A percentile compares a stretch with the other conserved stretches of the same genome.
Conservation (phyloP, 106 monocot species). For the Hemerocallis citrina region DNA sequence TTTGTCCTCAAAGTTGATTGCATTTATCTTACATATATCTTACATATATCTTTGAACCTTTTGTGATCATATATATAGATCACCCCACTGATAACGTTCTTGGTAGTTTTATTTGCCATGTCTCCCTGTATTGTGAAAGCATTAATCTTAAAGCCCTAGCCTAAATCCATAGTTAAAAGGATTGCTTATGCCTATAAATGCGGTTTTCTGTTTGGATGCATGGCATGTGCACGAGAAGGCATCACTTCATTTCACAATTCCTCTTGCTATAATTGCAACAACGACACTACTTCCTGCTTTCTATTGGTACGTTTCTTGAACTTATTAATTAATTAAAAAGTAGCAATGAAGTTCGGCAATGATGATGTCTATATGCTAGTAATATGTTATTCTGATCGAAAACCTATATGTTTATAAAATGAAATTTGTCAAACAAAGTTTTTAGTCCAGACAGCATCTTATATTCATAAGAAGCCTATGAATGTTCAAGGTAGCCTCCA, state of each 20-base stretch:
- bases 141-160: constrained; percentile 60
- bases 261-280: constrained; percentile 64
- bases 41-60: constrained; percentile 20
- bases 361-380: no score
- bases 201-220: constrained; percentile 94
- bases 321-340: no score
- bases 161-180: constrained; percentile 72
- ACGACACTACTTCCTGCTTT: constrained; percentile 78
- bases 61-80: constrained; percentile 48
- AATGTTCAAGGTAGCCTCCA: no score
- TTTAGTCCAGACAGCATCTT: no score
- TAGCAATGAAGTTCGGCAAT: no score
- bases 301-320: constrained; percentile 50
- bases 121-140: constrained; percentile 72
- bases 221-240: constrained; percentile 99
- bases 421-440: no score
- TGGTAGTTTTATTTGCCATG: constrained; percentile 73
- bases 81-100: constrained; percentile 61
- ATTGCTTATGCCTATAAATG: constrained; percentile 84
- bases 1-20: neutral
- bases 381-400: no score
- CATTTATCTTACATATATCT: constrained; percentile 12
- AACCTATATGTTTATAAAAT: no score
- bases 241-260: constrained; percentile 91
- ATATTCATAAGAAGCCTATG: no score